Conservation (phyloP, 441 rosid genomes). For the Biscutella auriculata region DNA sequence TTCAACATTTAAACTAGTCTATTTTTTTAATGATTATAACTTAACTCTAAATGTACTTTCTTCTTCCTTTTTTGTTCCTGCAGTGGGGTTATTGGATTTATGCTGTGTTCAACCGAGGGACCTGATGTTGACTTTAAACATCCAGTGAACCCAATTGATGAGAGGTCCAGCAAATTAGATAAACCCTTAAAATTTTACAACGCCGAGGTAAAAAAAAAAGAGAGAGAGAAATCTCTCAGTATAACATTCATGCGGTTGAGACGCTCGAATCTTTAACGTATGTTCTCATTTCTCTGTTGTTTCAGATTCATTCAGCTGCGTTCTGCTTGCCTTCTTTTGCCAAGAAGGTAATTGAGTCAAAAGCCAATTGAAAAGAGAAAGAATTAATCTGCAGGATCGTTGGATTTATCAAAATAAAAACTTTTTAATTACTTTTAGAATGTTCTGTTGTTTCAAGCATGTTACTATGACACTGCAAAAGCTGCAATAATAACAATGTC, state of each 20-base stretch:
- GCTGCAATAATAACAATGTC: background rate
- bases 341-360: slow-evolving; percentile 25
- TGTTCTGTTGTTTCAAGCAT: slow-evolving; percentile 8
- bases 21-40: no score
- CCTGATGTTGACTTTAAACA: slow-evolving; percentile 52
- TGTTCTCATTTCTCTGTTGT: background rate
- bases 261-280: background rate
- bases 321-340: slow-evolving; percentile 70
- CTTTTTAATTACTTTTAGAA: slow-evolving; percentile 7
- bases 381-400: background rate
- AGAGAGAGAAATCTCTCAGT: background rate
- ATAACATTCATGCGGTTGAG: background rate
- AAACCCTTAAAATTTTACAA: slow-evolving; percentile 51
- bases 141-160: slow-evolving; percentile 42
- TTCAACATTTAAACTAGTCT: background rate
- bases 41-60: no score
- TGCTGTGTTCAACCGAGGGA: slow-evolving; percentile 75
- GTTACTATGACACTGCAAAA: slow-evolving; percentile 11
- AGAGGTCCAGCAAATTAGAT: slow-evolving; percentile 25
- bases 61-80: no score
- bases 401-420: slow-evolving; percentile 15
- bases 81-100: slow-evolving; percentile 73
- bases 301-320: slow-evolving; percentile 58
- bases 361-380: slow-evolving; percentile 18
- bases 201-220: slow-evolving; percentile 39